These are phyloP conservation scores for Pythium diclinum DNA, from an alignment of 352 stramenopile species.

Conservation along the genomic window DNA sequence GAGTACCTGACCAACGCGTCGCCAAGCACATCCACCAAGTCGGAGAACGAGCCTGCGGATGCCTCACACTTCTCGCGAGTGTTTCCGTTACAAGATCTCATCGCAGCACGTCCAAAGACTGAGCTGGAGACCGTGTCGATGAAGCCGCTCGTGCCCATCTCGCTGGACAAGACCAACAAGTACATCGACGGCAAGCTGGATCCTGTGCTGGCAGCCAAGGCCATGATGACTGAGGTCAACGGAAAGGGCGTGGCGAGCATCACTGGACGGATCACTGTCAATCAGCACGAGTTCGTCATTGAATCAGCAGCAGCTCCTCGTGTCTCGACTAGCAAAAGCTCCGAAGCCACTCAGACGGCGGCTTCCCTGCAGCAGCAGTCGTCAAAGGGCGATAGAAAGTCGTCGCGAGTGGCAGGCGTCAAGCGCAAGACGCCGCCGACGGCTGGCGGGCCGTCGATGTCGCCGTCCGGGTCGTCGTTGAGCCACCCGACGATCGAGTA, in stretches of 20 bases:
- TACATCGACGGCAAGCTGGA: slow-evolving; percentile 84
- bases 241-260: slow-evolving; percentile 63
- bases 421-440: slow-evolving; percentile 18
- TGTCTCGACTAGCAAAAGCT: not conserved
- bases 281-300: slow-evolving; percentile 61
- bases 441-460: slow-evolving; percentile 11
- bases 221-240: slow-evolving; percentile 65
- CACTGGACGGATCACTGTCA: slow-evolving; percentile 53
- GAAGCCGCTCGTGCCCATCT: slow-evolving; percentile 63
- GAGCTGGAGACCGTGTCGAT: slow-evolving; percentile 72
- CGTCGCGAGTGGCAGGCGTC: slow-evolving; percentile 13
- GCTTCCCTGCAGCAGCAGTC: not conserved
- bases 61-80: slow-evolving; percentile 70
- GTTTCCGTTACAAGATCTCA: slow-evolving; percentile 71
- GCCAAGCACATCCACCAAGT: slow-evolving; percentile 21
- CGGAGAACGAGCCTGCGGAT: slow-evolving; percentile 28
- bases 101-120: slow-evolving; percentile 58
- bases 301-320: slow-evolving; percentile 21
- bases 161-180: slow-evolving; percentile 72
- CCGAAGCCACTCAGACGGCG: not conserved
- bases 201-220: slow-evolving; percentile 53
- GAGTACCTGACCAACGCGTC: slow-evolving; percentile 40
- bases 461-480: slow-evolving; percentile 10
- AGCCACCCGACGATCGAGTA: slow-evolving; percentile 47
- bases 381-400: slow-evolving; percentile 14